Conservation (phyloP, 139 green algal species). For the Chlorella sp. region DNA sequence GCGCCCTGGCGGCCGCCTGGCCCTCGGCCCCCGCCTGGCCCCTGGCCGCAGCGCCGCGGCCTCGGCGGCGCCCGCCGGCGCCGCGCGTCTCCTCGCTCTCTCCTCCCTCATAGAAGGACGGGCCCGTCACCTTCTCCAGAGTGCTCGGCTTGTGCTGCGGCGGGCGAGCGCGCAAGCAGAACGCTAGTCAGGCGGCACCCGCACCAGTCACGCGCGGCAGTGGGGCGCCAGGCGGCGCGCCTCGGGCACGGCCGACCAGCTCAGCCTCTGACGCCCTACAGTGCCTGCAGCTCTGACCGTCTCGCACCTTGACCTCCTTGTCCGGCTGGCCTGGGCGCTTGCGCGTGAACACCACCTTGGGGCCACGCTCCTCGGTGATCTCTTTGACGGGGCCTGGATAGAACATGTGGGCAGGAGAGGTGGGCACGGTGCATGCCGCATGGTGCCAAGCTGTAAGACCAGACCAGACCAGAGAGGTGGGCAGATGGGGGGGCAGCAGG, state of each 20-base stretch:
- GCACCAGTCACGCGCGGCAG: background rate
- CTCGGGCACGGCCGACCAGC: background rate
- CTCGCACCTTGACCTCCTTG: conserved; percentile 12
- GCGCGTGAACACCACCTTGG: conserved; percentile 24
- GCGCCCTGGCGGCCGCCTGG: background rate
- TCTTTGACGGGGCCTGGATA: background rate
- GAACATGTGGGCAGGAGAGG: background rate
- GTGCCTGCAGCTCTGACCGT: background rate
- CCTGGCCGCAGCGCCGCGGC: background rate
- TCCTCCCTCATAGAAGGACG: too few relatives aligned
- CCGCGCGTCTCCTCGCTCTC: background rate
- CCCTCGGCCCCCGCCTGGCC: background rate
- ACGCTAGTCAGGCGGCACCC: background rate
- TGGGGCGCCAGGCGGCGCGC: background rate
- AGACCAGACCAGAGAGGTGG: background rate
- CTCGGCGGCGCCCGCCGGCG: too few relatives aligned
- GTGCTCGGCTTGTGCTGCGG: conserved; percentile 23
- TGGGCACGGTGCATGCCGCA: background rate
- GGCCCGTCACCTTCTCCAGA: conserved; percentile 19
- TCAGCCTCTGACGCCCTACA: background rate
- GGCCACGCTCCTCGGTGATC: background rate
- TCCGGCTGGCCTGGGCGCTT: conserved; percentile 6
- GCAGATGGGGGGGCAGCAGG: background rate
- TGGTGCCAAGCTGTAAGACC: background rate
- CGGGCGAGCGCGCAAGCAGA: background rate